Conservation (phyloP, 1,284 basidiomycete genomes). For the Cryptococcus sp. region DNA sequence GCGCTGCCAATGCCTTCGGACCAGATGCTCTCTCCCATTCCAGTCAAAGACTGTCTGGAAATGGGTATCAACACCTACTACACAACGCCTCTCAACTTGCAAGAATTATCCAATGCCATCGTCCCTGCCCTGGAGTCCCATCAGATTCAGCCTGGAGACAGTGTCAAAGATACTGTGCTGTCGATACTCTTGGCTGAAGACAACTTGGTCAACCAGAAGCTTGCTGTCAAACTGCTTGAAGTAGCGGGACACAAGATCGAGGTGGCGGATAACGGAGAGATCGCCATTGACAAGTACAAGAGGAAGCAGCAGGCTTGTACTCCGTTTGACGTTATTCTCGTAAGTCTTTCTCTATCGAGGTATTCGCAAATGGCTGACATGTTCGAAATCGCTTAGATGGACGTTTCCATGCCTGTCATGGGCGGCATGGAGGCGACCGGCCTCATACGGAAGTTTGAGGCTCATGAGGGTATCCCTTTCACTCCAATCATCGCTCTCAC, state of each 20-base stretch:
- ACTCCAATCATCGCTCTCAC: slow-evolving; percentile 96
- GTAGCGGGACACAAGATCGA: slow-evolving; percentile 95
- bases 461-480: slow-evolving; percentile 66
- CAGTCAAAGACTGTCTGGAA: slow-evolving; percentile 53
- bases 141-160: slow-evolving; percentile 74
- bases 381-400: slow-evolving; percentile 67
- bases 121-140: slow-evolving; percentile 93
- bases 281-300: slow-evolving; percentile 52
- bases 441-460: slow-evolving; percentile 67
- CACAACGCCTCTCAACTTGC: slow-evolving; percentile 83
- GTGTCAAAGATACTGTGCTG: slow-evolving; percentile 81
- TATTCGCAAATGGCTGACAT: not conserved
- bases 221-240: slow-evolving; percentile 95
- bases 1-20: slow-evolving; percentile 44
- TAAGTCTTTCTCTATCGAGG: slow-evolving; percentile 52
- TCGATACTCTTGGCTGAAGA: slow-evolving; percentile 98
- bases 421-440: slow-evolving; percentile 59
- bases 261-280: slow-evolving; percentile 94
- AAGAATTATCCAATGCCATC: slow-evolving; percentile 88
- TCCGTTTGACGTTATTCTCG: slow-evolving; percentile 83
- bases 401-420: slow-evolving; percentile 94
- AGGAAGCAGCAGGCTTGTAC: slow-evolving; percentile 49
- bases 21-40: slow-evolving; percentile 49
- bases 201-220: slow-evolving; percentile 89
- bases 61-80: slow-evolving; percentile 54